phyloP scores from a whole-genome alignment of 2,329 filamentous ascomycete species.

The Dendrostoma leiphaemia region DNA sequence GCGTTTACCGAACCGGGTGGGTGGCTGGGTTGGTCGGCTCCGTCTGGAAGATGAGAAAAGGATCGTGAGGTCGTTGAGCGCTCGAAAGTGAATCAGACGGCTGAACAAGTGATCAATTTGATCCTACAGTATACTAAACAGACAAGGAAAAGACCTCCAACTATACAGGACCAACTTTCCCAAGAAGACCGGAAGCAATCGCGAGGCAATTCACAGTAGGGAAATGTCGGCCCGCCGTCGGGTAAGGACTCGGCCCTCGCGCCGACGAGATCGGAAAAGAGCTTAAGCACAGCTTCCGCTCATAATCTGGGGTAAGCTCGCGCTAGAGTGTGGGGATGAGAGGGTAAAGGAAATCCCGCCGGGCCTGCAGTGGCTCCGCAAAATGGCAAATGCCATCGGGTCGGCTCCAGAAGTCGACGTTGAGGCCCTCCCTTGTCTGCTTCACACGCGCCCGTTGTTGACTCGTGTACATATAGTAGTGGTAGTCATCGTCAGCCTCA shows the following conservation, averaged over 20 bases:
- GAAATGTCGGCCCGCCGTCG: background rate
- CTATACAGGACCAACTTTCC: background rate
- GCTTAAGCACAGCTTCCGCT: background rate
- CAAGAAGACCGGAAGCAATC: background rate
- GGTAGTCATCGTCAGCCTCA: background rate
- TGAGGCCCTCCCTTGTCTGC: too few relatives aligned
- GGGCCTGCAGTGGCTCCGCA: background rate
- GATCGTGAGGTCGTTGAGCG: background rate
- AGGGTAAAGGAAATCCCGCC: constrained; percentile 5
- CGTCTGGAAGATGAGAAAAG: too few relatives aligned
- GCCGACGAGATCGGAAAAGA: constrained; percentile 4
- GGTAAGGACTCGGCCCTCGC: background rate
- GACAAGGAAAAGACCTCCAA: background rate
- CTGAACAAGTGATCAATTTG: background rate
- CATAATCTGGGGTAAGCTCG: constrained; percentile 3
- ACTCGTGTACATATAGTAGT: background rate
- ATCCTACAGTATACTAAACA: background rate
- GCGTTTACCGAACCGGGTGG: too few relatives aligned
- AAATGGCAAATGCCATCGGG: background rate
- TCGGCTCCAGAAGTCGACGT: background rate
- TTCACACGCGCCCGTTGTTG: too few relatives aligned
- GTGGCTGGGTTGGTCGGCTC: too few relatives aligned
- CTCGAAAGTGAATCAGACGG: background rate
- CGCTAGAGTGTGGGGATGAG: background rate
- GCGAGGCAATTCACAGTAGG: background rate